Base-by-base conservation (phyloP, 176 grass and related monocot species). In the Echinochloa phyllopogon region DNA sequence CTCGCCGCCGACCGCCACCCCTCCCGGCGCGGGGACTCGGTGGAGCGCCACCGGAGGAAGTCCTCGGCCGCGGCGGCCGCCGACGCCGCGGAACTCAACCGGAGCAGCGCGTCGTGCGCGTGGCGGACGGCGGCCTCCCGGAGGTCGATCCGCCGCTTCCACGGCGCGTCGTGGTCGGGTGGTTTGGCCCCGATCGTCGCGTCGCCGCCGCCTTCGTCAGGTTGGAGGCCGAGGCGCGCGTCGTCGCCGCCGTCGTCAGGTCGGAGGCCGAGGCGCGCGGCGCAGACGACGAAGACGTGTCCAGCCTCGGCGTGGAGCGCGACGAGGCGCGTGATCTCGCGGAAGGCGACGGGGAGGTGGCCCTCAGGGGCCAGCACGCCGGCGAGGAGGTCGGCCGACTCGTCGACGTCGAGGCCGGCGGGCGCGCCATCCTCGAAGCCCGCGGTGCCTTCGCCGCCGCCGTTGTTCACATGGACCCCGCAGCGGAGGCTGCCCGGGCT, bases 241-340 rank as follows among this genome's bases (percentile, higher is more conserved):
- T 24, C 16, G 64, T 40, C 16, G 10, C 18, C 29, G 65, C 14
- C 55, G 8, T 21, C 29, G 29, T 33, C 29, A 33, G 2, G 64
- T 0, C 29, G 73, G 74, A 83, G 24, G 44, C 72, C 80, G 44
- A 84, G 81, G 81, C 24, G 38, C 66, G 33, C 24, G 75, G 68
- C 56, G 57, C 74, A 88, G 75, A 10, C 2, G 66, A 12, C 27
- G 65, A 88, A 69, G 66, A 88, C 57, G 81, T 24, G 86, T 37
- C 74, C 74, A 56, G 56, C 81, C 86, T 65, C 65, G 6, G 56
- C 24, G 86, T 88, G 86, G 38, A 88, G 80, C 56, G 74, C 33
- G 66, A 84, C 0, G 56, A 88, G 74, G 47, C 66, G 74, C 65
- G 86, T 73, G 86, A 88, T 88, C 86, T 88, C 86, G 12, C 86